Percentiles rank a stretch among this genome's conserved stretches.
These are phyloP conservation scores for Trichoderma arundinaceum DNA, from an alignment of 2,329 filamentous ascomycete genomes.

Conservation along the genomic window DNA sequence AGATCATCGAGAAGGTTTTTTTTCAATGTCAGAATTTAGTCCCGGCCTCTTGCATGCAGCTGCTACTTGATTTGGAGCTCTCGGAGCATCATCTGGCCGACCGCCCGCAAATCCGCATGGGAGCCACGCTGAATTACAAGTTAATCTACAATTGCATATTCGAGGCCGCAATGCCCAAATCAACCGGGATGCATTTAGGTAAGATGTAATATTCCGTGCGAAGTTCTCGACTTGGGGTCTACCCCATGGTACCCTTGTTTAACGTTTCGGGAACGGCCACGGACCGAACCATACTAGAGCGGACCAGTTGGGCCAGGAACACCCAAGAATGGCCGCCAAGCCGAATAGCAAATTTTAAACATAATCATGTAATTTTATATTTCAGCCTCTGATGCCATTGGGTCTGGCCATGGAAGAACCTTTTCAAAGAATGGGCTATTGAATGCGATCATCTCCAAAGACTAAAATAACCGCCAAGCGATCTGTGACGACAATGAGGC, in stretches of 20 bases:
- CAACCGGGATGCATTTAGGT: background rate
- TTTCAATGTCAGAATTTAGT: slow-evolving; percentile 21
- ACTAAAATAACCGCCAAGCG: too few species aligned
- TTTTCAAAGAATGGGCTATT: background rate
- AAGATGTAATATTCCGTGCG: background rate
- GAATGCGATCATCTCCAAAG: too few species aligned
- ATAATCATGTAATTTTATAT: background rate
- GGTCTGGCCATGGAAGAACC: too few species aligned
- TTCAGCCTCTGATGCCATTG: background rate
- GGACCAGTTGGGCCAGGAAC: background rate
- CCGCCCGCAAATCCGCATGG: background rate
- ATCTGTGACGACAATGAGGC: too few species aligned
- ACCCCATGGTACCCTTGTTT: background rate
- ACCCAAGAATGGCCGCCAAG: background rate
- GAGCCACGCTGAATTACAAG: background rate
- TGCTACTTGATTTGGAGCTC: background rate
- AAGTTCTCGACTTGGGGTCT: background rate
- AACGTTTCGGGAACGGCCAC: background rate
- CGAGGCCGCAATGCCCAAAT: background rate
- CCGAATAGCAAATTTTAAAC: background rate
- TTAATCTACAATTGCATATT: background rate
- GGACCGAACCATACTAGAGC: slow-evolving; percentile 5
- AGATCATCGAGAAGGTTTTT: background rate
- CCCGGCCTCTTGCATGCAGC: slow-evolving; percentile 4
- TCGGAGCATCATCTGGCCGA: slow-evolving; percentile 27